Base-by-base conservation (phyloP, 352 stramenopile species). In the Globisporangium acanthophoron region DNA sequence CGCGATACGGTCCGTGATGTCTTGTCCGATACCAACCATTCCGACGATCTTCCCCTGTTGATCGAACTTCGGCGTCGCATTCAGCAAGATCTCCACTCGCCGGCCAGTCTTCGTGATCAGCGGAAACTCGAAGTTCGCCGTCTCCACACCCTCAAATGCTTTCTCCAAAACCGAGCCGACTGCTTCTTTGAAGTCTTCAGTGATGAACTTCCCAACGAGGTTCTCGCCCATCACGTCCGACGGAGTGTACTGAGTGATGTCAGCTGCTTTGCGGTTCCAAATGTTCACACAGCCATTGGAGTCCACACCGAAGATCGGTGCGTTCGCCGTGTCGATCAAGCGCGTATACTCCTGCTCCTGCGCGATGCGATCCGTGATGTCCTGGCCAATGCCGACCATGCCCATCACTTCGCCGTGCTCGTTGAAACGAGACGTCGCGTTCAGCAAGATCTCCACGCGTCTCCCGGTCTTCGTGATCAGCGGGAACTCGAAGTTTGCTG, bases 241-340 rank as follows among this genome's bases (percentile, higher is more conserved):
- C 2, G 80, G 83, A 8, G 77, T 76, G 64, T 96, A 98, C 63
- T 96, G 89, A 41, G 92, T 97, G 58, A 96, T 92, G 21, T 94
- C 85, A 11, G 84, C 82, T 15, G 88, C 89, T 62, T 97, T 97
- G 51, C 96, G 84, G 65, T 98, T 96, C 88, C 88, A 96, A 58
- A 95, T 94, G 54, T 94, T 94, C 11, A 96, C 88, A 20, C 66
- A 62, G 5, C 86, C 84, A 37, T 95, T 70, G 27, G 69, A 63
- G 56, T 96, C 85, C 13, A 96, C 84, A 39, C 88, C 90, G 52
- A 97, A 96, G 52, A 96, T 96, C 20, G 88, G 86, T 0, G 87
- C 83, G 52, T 97, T 96, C 0, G 90, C 88, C 4, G 81, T 96
- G 48, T 97, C 90, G 59, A 97, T 95, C 21, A 97, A 55, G 4